Evolutionary conservation across 2,329 filamentous ascomycete genomes (phyloP).

Genomic region (Ceratocystis cubensis): DNA sequence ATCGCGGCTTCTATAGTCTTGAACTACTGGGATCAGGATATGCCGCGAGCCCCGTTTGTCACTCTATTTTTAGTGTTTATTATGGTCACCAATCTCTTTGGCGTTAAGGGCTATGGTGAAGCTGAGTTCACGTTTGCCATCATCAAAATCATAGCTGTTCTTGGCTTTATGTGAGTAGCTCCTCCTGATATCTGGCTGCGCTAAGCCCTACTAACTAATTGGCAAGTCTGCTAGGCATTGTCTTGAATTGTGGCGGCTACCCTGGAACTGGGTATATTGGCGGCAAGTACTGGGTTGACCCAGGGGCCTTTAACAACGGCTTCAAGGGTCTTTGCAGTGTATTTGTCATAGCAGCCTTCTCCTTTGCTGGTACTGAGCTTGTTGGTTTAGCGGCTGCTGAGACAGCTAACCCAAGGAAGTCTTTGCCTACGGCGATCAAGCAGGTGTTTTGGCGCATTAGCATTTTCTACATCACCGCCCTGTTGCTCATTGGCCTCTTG

Average conservation of each 20-base stretch:
- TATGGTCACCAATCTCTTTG: slow-evolving; percentile 72
- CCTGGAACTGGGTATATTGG: slow-evolving; percentile 66
- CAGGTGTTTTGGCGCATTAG: slow-evolving; percentile 93
- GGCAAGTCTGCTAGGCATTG: slow-evolving; percentile 63
- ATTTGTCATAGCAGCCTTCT: slow-evolving; percentile 64
- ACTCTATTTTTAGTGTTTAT: slow-evolving; percentile 68
- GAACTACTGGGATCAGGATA: slow-evolving; percentile 57
- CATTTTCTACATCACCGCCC: slow-evolving; percentile 76
- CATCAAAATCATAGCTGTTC: slow-evolving; percentile 72
- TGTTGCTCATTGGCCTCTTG: slow-evolving; percentile 68
- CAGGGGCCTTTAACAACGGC: slow-evolving; percentile 73
- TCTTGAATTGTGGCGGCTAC: slow-evolving; percentile 73
- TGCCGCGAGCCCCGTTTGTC: slow-evolving; percentile 65
- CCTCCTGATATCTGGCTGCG: background rate
- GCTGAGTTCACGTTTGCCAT: slow-evolving; percentile 80
- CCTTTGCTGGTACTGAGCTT: slow-evolving; percentile 64
- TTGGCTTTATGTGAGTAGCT: slow-evolving; percentile 65
- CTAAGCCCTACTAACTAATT: slow-evolving; percentile 9
- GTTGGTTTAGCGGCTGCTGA: slow-evolving; percentile 68
- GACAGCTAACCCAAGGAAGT: slow-evolving; percentile 66
- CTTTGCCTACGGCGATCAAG: slow-evolving; percentile 74
- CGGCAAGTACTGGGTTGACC: slow-evolving; percentile 59
- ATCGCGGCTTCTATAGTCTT: slow-evolving; percentile 78
- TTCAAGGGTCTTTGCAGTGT: slow-evolving; percentile 73
- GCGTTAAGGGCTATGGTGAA: slow-evolving; percentile 79